phyloP scores from a whole-genome alignment of 2,329 filamentous ascomycete genomes.

The Cordyceps militaris region DNA sequence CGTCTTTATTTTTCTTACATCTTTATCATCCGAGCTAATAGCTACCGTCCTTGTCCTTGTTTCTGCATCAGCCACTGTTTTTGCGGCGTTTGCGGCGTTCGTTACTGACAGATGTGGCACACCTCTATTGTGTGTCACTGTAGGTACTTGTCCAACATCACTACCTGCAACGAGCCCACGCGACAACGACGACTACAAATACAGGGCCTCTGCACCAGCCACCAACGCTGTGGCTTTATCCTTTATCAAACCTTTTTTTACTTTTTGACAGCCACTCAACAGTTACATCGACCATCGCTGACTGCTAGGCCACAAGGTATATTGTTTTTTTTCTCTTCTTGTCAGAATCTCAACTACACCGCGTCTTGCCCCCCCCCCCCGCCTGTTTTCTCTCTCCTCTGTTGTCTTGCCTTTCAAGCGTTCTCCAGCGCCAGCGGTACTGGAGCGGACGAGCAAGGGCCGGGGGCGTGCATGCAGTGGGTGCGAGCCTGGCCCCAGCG shows the following conservation, averaged over 20 bases:
- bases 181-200: conserved; percentile 7
- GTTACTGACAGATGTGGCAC: not conserved
- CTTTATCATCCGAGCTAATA: not conserved
- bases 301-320: not conserved
- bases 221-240: conserved; percentile 6
- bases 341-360: not conserved
- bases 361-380: not conserved
- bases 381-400: not conserved
- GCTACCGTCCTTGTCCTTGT: not conserved
- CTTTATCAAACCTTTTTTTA: not conserved
- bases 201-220: not conserved
- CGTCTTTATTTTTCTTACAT: not conserved
- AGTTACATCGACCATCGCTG: not conserved
- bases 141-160: too few relatives aligned
- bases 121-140: not conserved
- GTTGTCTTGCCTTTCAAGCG: not conserved
- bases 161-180: not conserved
- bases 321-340: not conserved
- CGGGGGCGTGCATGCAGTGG: conserved; percentile 2
- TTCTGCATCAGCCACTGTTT: not conserved
- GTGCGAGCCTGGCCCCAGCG: not conserved
- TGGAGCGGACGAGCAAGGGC: not conserved
- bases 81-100: not conserved
- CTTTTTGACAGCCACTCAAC: not conserved
- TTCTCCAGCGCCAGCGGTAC: not conserved